Conservation (phyloP, 2,329 filamentous ascomycete species). For the Gremmenia infestans region DNA sequence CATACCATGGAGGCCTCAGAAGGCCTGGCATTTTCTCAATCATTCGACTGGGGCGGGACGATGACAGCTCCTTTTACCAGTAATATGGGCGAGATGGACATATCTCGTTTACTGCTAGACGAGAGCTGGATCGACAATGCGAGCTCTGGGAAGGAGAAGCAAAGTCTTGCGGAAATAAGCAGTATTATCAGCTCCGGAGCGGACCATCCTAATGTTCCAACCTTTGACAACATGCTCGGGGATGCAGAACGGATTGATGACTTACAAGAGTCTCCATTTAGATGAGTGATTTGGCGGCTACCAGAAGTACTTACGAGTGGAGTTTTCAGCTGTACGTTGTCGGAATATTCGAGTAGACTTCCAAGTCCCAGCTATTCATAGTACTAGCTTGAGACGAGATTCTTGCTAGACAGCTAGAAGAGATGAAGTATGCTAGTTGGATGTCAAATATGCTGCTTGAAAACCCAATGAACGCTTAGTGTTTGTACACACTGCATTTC, state of each 20-base stretch:
- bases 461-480: too few relatives aligned
- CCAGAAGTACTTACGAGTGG: too few relatives aligned
- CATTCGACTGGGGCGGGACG: slow-evolving; percentile 43
- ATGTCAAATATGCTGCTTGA: too few relatives aligned
- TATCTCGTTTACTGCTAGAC: slow-evolving; percentile 55
- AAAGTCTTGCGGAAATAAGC: slow-evolving; percentile 26
- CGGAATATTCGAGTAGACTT: too few relatives aligned
- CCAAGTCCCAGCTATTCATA: too few relatives aligned
- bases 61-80: slow-evolving; percentile 38
- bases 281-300: background rate
- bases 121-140: slow-evolving; percentile 35
- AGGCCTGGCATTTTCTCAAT: slow-evolving; percentile 32
- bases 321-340: too few relatives aligned
- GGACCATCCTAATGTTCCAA: slow-evolving; percentile 16
- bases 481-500: too few relatives aligned
- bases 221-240: slow-evolving; percentile 23
- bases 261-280: slow-evolving; percentile 4
- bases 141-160: slow-evolving; percentile 22
- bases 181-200: slow-evolving; percentile 22
- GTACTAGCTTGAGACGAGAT: too few relatives aligned
- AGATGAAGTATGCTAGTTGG: too few relatives aligned
- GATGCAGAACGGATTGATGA: slow-evolving; percentile 18
- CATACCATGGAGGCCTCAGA: slow-evolving; percentile 29
- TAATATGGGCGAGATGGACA: slow-evolving; percentile 54
- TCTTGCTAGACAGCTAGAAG: too few relatives aligned